phyloP scores from a whole-genome alignment of 2,329 filamentous ascomycete genomes.

The Drechmeria coniospora region DNA sequence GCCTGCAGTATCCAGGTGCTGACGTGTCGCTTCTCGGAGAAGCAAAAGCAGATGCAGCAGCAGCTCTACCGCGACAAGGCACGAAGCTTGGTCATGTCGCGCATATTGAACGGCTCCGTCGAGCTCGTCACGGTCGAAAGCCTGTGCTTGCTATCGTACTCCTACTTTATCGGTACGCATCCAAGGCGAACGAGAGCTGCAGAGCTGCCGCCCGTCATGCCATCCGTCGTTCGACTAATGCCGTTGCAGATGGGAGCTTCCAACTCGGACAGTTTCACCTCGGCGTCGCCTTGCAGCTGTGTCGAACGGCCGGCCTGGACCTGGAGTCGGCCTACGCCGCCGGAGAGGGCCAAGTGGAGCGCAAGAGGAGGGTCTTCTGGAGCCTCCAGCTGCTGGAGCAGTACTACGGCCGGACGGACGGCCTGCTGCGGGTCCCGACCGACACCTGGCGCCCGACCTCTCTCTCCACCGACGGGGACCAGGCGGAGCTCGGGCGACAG shows the following conservation, averaged over 20 bases:
- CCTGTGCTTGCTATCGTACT: slow-evolving; percentile 32
- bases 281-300: slow-evolving; percentile 32
- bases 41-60: slow-evolving; percentile 15
- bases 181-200: no score
- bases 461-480: slow-evolving; percentile 8
- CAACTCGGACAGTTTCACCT: slow-evolving; percentile 34
- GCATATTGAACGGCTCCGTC: slow-evolving; percentile 33
- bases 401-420: slow-evolving; percentile 30
- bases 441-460: slow-evolving; percentile 24
- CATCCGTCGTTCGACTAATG: slow-evolving; percentile 1
- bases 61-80: slow-evolving; percentile 20
- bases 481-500: slow-evolving; percentile 13
- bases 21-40: slow-evolving; percentile 22
- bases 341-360: slow-evolving; percentile 20
- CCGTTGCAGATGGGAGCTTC: slow-evolving; percentile 26
- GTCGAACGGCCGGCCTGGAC: slow-evolving; percentile 33
- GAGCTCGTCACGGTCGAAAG: slow-evolving; percentile 33
- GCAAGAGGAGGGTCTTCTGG: slow-evolving; percentile 35
- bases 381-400: slow-evolving; percentile 34
- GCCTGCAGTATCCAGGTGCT: slow-evolving; percentile 24
- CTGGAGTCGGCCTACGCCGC: slow-evolving; percentile 21
- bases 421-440: slow-evolving; percentile 23
- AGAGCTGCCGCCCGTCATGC: background rate
- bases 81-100: slow-evolving; percentile 30
- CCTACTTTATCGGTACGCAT: slow-evolving; percentile 29